These are phyloP conservation scores for Cucumis melo DNA, from an alignment of 306 rosid species.

Conservation along the genomic window DNA sequence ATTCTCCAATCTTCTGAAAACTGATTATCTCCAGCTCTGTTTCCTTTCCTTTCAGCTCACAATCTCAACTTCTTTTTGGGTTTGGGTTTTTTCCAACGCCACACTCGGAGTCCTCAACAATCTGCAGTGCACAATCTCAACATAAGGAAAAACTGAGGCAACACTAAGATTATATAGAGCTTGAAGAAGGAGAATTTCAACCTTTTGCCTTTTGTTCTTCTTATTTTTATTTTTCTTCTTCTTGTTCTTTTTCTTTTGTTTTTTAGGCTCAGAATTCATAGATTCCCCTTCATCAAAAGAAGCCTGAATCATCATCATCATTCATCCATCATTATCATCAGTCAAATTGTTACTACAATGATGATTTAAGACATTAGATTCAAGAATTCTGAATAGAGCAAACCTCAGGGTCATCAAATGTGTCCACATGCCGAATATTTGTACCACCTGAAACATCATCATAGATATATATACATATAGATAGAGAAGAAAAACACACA, in stretches of 20 bases:
- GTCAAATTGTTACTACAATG: neutral
- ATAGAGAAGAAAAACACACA: neutral
- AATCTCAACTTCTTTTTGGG: neutral
- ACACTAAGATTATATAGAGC: neutral
- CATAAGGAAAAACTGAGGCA: neutral
- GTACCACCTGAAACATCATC: constrained; percentile 31
- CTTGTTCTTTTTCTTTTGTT: constrained; percentile 27
- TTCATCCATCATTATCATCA: neutral
- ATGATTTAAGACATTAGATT: neutral
- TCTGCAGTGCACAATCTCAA: neutral
- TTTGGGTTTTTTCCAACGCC: neutral
- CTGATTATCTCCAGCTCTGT: neutral
- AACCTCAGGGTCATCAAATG: constrained; percentile 63
- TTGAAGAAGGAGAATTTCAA: constrained; percentile 5
- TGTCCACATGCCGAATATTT: constrained; percentile 45
- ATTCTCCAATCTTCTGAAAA: neutral
- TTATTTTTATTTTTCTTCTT: constrained; percentile 19
- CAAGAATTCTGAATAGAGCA: neutral
- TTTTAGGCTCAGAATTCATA: constrained; percentile 17
- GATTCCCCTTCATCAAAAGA: constrained; percentile 23
- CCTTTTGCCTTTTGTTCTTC: constrained; percentile 47
- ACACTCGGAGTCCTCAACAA: neutral
- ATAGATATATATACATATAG: neutral
- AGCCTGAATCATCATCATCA: constrained; percentile 23
- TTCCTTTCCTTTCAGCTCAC: neutral